Conservation (phyloP, 2,329 filamentous ascomycete genomes). For the Sclerotinia borealis region DNA sequence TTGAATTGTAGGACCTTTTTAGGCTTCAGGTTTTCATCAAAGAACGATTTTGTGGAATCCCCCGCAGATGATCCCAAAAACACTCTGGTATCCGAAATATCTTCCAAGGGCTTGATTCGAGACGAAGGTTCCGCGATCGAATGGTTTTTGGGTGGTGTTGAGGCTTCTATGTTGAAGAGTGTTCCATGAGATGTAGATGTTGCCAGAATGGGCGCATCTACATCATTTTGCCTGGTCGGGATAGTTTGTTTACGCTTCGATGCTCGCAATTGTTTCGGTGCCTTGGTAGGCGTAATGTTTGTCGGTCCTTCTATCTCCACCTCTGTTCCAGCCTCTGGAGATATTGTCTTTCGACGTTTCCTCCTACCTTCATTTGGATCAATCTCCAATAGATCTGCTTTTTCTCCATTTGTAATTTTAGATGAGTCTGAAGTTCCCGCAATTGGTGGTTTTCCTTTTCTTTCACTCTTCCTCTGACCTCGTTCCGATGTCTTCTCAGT, state of each 20-base stretch:
- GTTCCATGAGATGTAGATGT: background rate
- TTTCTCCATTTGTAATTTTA: background rate
- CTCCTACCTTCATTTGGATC: slow-evolving; percentile 32
- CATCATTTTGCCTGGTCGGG: background rate
- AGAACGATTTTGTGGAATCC: background rate
- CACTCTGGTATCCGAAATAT: background rate
- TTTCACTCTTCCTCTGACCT: background rate
- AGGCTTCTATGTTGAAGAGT: background rate
- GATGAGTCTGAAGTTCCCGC: background rate
- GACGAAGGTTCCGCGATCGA: background rate
- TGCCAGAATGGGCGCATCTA: background rate
- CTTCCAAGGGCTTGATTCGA: background rate
- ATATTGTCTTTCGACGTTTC: slow-evolving; percentile 41
- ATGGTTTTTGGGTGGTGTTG: background rate
- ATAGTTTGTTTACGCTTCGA: background rate
- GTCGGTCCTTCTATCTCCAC: background rate
- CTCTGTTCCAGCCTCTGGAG: slow-evolving; percentile 9
- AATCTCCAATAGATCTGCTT: slow-evolving; percentile 27
- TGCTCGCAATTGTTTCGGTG: background rate
- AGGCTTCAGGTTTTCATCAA: slow-evolving; percentile 30
- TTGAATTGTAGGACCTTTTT: slow-evolving; percentile 52
- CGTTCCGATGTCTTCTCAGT: background rate
- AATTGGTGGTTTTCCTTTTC: background rate
- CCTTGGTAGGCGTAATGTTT: background rate
- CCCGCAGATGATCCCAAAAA: background rate